Evolutionary conservation across 768 basidiomycete genomes (phyloP), one percentile per base, ranked within the genome.

Genomic region (Exsudoporus frostii): DNA sequence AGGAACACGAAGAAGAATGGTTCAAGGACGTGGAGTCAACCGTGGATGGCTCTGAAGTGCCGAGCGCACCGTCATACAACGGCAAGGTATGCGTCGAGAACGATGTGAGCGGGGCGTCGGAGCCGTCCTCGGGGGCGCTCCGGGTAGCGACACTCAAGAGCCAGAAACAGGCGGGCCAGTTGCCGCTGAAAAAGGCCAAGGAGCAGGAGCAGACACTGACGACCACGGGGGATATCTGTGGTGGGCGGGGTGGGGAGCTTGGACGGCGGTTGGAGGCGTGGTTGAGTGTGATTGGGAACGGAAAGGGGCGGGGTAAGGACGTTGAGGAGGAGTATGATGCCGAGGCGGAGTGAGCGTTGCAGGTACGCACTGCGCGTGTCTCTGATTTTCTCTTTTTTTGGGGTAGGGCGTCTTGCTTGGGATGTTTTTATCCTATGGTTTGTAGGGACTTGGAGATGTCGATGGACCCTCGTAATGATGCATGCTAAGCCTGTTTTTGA

Each of bases 171-270:
- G 73, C 73, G 5, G 71, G 77, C 15, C 78, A 76, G 68, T 63
- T 82, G 10, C 80, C 80, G 15, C 74, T 85, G 54, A 76, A 76
- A 42, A 76, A 78, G 54, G 86, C 87, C 66, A 74, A 78, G 68
- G 83, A 86, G 68, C 79, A 76, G 66, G 87, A 88, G 70, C 81
- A 83, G 73, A 81, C 83, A 74, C 69, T 91, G 65, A 79, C 84
- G 52, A 82, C 76, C 48, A 84, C 81, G 34, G 88, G 89, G 0
- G 89, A 90, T 65, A 79, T 85, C 25, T 89, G 88, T 67, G 89
- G 88, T 36, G 89, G 88, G 33, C 77, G 85, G 17, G 89, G 89
- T 0, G 88, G 88, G 9, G 89, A 90, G 73, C 71, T 91, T 7
- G 88, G 89, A 37, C 71, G 86, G 48, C 70, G 89, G 50, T 70